These are phyloP conservation scores for Medicago truncatula DNA, from an alignment of 306 rosid genomes.

Conservation along the genomic window DNA sequence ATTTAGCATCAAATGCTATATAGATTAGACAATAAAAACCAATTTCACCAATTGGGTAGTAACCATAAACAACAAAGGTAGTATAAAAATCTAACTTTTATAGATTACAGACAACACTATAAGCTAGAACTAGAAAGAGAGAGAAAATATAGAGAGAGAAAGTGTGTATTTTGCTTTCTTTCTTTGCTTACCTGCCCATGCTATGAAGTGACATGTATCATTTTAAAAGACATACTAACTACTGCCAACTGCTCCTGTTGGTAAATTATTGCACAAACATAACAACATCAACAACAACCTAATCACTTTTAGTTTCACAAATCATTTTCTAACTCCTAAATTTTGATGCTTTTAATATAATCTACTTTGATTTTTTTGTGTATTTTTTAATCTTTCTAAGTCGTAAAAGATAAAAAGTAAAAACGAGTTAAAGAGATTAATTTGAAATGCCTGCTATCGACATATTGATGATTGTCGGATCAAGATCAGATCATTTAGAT, in stretches of 20 bases:
- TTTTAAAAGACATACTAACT: conserved; percentile 80
- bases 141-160: conserved; percentile 1
- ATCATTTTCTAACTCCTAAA: background rate
- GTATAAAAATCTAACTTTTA: conserved; percentile 64
- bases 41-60: conserved; percentile 59
- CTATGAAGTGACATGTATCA: conserved; percentile 71
- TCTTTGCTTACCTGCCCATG: conserved; percentile 66
- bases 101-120: conserved; percentile 57
- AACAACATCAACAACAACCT: conserved; percentile 52
- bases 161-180: background rate
- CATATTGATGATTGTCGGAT: too few species aligned
- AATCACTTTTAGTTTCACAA: conserved; percentile 36
- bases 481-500: too few species aligned
- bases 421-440: too few species aligned
- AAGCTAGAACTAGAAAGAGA: conserved; percentile 50
- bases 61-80: conserved; percentile 57
- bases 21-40: conserved; percentile 45
- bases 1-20: conserved; percentile 56
- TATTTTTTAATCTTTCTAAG: too few species aligned
- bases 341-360: background rate
- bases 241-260: conserved; percentile 93
- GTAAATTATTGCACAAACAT: conserved; percentile 72
- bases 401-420: too few species aligned
- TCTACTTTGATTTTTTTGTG: too few species aligned
- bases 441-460: too few species aligned